Evolutionary conservation across 1,284 basidiomycete genomes (phyloP), one percentile per base, ranked within the genome.

Genomic region (Leccinum angustisporum): DNA sequence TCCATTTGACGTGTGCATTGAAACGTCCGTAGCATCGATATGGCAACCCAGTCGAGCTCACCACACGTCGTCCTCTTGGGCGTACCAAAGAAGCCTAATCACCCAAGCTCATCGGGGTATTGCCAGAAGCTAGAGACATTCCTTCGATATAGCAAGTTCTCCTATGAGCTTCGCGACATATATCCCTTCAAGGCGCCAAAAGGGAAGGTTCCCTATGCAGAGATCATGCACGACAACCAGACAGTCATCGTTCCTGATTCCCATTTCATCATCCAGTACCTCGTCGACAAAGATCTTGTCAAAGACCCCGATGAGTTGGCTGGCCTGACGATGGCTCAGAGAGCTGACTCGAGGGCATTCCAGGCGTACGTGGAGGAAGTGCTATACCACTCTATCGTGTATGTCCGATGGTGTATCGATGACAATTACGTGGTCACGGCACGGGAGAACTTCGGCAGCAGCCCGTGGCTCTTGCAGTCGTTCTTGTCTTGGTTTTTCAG

Each of bases 71-170:
- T 75, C 13, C 66, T 77, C 14, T 62, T 71, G 38, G 74, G 68
- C n/a, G 62, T 74, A 2, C 60, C 66, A 5, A 76, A 75, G 56
- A 60, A 63, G n/a, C 56, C 58, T 16, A 57, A 68, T 40, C 54
- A 31, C 3, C 70, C 73, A 18, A 76, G 74, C 16, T 10, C 36
- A 1, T 75, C 74, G n/a, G 75, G 72, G 7, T 75, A 73, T 64
- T 77, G 74, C 61, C 73, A 77, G 64, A 75, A 77, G 43, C 63
- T 75, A 3, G 76, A 75, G 58, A 66, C 66, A 3, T 75, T 73
- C 61, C 74, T 73, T 16, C 64, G 65, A 57, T 73, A 70, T 27
- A 63, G 57, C 63, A 64, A 66, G 13, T 61, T 69, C 60, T 66
- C 74, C 4, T 74, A 73, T 11, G 74, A 75, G 46, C 65, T 67